Conservation (phyloP, 2,329 filamentous ascomycete genomes). For the Coniochaeta sp. region DNA sequence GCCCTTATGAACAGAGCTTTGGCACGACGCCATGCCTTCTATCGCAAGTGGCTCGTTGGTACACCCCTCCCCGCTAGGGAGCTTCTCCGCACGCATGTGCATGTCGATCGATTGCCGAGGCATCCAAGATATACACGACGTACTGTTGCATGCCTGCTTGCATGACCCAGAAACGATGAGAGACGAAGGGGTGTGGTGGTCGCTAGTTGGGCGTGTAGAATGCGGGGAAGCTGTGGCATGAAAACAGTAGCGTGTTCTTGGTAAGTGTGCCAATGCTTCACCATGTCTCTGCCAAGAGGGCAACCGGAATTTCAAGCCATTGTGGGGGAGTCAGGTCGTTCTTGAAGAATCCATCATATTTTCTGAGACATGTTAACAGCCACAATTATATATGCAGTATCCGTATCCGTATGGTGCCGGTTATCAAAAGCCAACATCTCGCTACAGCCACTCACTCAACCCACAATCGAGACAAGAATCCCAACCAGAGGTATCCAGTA, state of each 20-base stretch:
- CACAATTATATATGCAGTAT: neutral
- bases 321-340: too few species aligned
- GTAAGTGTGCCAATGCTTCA: neutral
- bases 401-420: neutral
- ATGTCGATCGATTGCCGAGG: neutral
- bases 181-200: neutral
- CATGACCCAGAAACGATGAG: neutral
- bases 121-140: neutral
- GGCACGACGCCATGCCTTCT: too few species aligned
- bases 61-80: neutral
- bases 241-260: neutral
- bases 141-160: neutral
- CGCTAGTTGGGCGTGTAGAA: too few species aligned
- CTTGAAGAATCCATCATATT: too few species aligned
- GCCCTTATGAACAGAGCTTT: too few species aligned
- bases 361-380: neutral
- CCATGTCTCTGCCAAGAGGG: neutral
- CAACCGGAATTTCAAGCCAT: too few species aligned
- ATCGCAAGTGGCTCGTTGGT: too few species aligned
- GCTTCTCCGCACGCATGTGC: slow-evolving; percentile 1
- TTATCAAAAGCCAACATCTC: neutral
- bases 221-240: neutral
- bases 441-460: slow-evolving; percentile 10
- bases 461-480: slow-evolving; percentile 21
- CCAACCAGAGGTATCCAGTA: slow-evolving; percentile 25